Evolutionary conservation across 441 rosid species (phyloP).

Genomic region (Eruca vesicaria): DNA sequence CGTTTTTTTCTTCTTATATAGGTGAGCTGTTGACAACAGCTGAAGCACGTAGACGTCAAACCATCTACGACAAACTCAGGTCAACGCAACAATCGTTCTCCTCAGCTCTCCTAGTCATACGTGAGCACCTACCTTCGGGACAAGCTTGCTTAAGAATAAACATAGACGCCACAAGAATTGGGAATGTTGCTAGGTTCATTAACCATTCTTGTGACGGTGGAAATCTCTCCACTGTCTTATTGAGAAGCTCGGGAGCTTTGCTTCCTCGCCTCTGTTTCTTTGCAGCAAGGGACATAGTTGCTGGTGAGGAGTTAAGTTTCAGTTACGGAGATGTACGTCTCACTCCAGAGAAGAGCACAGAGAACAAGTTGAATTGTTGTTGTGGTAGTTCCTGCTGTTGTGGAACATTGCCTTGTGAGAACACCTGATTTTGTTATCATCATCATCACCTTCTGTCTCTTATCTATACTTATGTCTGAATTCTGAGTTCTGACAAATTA

Average conservation of each 20-base stretch:
- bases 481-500: not conserved
- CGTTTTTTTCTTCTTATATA: conserved; percentile 24
- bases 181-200: conserved; percentile 75
- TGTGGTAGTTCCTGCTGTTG: conserved; percentile 70
- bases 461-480: not conserved
- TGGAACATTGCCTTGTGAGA: conserved; percentile 75
- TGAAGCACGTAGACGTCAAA: conserved; percentile 72
- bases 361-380: conserved; percentile 58
- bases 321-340: conserved; percentile 75
- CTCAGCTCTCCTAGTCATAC: conserved; percentile 76
- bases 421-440: conserved; percentile 39
- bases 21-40: conserved; percentile 78
- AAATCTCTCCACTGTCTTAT: conserved; percentile 54
- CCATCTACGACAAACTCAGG: conserved; percentile 57
- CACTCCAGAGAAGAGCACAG: conserved; percentile 10
- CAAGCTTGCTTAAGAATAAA: conserved; percentile 84
- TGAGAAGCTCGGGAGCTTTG: conserved; percentile 63
- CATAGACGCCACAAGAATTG: conserved; percentile 77
- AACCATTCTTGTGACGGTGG: conserved; percentile 96
- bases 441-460: not conserved
- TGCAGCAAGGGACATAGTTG: conserved; percentile 63
- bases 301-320: conserved; percentile 70
- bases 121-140: conserved; percentile 91
- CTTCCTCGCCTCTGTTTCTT: conserved; percentile 84
- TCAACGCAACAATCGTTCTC: conserved; percentile 39